phyloP scores from a whole-genome alignment of 2,329 filamentous ascomycete genomes.

The Fusarium duplospermum region DNA sequence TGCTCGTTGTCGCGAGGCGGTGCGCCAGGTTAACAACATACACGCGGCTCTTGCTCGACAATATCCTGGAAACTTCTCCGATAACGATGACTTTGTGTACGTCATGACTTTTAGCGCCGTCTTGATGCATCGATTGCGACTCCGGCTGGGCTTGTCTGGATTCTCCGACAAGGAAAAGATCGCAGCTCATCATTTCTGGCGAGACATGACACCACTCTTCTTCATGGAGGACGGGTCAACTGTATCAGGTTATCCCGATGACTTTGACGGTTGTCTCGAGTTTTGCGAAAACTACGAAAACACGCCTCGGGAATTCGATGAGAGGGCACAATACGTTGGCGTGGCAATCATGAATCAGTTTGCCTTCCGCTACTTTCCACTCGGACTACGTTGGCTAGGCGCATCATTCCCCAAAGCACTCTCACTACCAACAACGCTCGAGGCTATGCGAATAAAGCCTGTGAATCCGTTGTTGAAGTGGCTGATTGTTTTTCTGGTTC shows the following conservation, averaged over 20 bases:
- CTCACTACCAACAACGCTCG: slow-evolving; percentile 2
- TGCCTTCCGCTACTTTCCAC: slow-evolving; percentile 14
- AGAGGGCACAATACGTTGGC: not conserved
- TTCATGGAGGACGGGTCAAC: not conserved
- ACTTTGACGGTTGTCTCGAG: not conserved
- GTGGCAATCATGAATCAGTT: slow-evolving; percentile 12
- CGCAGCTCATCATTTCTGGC: slow-evolving; percentile 12
- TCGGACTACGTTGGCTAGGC: not conserved
- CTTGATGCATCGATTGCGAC: slow-evolving; percentile 14
- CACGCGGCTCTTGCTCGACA: slow-evolving; percentile 3
- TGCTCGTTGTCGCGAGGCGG: not conserved
- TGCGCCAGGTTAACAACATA: slow-evolving; percentile 5
- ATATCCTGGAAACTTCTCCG: slow-evolving; percentile 4
- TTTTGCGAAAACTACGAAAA: slow-evolving; percentile 15
- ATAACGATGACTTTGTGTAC: slow-evolving; percentile 17
- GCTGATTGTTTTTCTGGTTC: slow-evolving; percentile 3
- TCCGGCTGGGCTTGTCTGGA: slow-evolving; percentile 1
- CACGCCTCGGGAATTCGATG: not conserved
- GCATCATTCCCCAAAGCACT: slow-evolving; percentile 5
- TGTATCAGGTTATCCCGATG: slow-evolving; percentile 1
- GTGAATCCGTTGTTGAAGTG: not conserved
- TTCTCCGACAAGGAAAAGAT: slow-evolving; percentile 10
- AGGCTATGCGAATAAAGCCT: not conserved
- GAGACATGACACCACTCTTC: slow-evolving; percentile 17
- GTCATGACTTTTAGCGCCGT: slow-evolving; percentile 8